Base-by-base conservation (phyloP, 179 eudicot genomes). In the Silene coronaria region DNA sequence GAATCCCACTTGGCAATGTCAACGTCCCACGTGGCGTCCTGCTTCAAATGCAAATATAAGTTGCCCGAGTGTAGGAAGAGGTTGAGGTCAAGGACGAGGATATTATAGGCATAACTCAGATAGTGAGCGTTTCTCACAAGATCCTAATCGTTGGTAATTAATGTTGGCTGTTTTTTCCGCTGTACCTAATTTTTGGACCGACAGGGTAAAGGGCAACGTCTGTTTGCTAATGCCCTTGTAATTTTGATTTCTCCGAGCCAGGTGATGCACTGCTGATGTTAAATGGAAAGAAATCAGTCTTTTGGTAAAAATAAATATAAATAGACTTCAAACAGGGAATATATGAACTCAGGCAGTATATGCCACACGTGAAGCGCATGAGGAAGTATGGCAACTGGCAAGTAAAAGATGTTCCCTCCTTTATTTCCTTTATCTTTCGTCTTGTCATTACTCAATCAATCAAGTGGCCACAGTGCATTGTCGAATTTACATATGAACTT, bases 21-120 rank as follows among this genome's bases (percentile, higher is more conserved):
- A 63, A 21, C 57, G 58, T 51, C 23, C 78, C 22, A 1, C 53
- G 3, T 24, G 58, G 63, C 48, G 46, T 13, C 46, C 59, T 38
- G 19, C 58, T 26, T 64, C 68, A 64, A 13, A 61, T 24, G 65
- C 65, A 61, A 9, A 26, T 19, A 30, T 21, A 5, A 8, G 73
- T 17, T 27, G 2, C 45, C 7, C 59, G 10, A 57, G 79, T 14
- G 30, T 13, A 63, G n/a, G 19, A 2, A 17, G 72, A 27, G 80
- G 80, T 3, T 63, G 76, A 22, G 72, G 80, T 48, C 58, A 77
- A 66, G 81, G 68, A 11, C 11, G 42, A 14, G 68, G 38, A 11
- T 53, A 30, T 19, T 30, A 38, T 32, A 42, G 57, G 48, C 71
- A 48, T 62, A 73, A 77, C 58, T 45, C 12, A 23, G 53, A 73